Conservation (phyloP, 129 eudicot species). For the Lactuca sativa region DNA sequence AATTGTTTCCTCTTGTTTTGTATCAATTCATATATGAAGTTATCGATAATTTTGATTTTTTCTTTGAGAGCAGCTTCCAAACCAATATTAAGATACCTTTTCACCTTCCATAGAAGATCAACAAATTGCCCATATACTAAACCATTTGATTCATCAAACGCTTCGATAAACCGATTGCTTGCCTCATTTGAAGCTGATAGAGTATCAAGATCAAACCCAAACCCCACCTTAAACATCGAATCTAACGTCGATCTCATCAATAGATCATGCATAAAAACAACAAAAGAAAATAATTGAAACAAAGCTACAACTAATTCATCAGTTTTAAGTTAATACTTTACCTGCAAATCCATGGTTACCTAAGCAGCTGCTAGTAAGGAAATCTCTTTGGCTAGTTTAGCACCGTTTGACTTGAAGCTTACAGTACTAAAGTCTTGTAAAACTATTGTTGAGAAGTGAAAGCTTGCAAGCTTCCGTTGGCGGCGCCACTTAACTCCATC, state of each 20-base stretch:
- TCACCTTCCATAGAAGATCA: slow-evolving; percentile 61
- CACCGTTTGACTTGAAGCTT: slow-evolving; percentile 41
- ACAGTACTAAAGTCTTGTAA: slow-evolving; percentile 53
- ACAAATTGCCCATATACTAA: slow-evolving; percentile 57
- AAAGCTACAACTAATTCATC: not conserved
- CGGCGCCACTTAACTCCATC: slow-evolving; percentile 64
- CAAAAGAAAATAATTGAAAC: not conserved
- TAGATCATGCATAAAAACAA: slow-evolving; percentile 43
- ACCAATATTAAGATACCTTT: slow-evolving; percentile 59
- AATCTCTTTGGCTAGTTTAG: slow-evolving; percentile 38
- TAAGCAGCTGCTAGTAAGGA: slow-evolving; percentile 23
- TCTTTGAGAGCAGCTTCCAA: slow-evolving; percentile 51
- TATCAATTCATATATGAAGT: slow-evolving; percentile 58
- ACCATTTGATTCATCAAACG: slow-evolving; percentile 71
- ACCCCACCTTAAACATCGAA: slow-evolving; percentile 70
- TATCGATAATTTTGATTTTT: slow-evolving; percentile 48
- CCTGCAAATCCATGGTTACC: slow-evolving; percentile 48
- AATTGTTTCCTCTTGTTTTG: slow-evolving; percentile 54
- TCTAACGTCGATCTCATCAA: slow-evolving; percentile 69
- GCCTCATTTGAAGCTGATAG: slow-evolving; percentile 46
- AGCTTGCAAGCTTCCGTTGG: slow-evolving; percentile 64
- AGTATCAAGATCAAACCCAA: slow-evolving; percentile 74
- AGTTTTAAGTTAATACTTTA: not conserved
- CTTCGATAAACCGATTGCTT: slow-evolving; percentile 52
- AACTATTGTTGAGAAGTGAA: slow-evolving; percentile 53